A percentile compares a stretch with the other conserved stretches of the same genome.
Conservation (phyloP, 805 yeast genomes). For the Saturnispora kantuleensis region DNA sequence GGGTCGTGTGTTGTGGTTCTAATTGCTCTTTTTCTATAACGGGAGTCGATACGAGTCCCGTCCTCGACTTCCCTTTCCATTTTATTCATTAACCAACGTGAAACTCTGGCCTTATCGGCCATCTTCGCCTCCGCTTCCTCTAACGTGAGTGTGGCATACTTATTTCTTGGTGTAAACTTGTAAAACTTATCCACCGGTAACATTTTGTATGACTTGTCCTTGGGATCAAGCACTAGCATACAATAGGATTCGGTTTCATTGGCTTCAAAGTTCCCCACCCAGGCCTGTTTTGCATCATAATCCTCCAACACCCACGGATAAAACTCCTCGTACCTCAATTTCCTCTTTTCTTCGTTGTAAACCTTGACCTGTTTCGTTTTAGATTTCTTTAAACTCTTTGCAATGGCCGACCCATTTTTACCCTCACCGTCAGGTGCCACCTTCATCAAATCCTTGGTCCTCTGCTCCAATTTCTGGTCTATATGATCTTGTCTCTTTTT, state of each 20-base stretch:
- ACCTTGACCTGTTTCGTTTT: conserved; percentile 74
- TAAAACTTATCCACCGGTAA: conserved; percentile 93
- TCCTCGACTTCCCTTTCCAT: conserved; percentile 57
- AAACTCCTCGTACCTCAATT: conserved; percentile 86
- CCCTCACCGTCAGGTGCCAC: conserved; percentile 94
- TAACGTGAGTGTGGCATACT: conserved; percentile 83
- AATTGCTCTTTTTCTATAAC: conserved; percentile 35
- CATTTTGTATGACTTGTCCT: conserved; percentile 69
- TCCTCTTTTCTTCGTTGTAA: conserved; percentile 74
- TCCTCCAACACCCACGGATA: conserved; percentile 99
- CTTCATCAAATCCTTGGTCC: conserved; percentile 43
- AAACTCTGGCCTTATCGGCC: conserved; percentile 64
- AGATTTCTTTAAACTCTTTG: conserved; percentile 25
- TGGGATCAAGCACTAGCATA: conserved; percentile 71
- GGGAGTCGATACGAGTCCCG: conserved; percentile 40
- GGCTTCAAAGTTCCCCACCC: conserved; percentile 95
- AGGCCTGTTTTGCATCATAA: conserved; percentile 86
- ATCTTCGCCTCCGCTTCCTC: conserved; percentile 91
- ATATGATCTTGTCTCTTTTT: conserved; percentile 20
- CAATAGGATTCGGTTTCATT: conserved; percentile 78
- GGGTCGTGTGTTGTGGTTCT: conserved; percentile 28
- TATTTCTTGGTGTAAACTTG: conserved; percentile 85
- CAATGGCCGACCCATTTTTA: conserved; percentile 6
- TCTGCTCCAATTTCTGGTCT: conserved; percentile 28
- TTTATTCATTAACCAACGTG: conserved; percentile 94